phyloP scores from a whole-genome alignment of 257 asterid genomes.

The Vinca minor region DNA sequence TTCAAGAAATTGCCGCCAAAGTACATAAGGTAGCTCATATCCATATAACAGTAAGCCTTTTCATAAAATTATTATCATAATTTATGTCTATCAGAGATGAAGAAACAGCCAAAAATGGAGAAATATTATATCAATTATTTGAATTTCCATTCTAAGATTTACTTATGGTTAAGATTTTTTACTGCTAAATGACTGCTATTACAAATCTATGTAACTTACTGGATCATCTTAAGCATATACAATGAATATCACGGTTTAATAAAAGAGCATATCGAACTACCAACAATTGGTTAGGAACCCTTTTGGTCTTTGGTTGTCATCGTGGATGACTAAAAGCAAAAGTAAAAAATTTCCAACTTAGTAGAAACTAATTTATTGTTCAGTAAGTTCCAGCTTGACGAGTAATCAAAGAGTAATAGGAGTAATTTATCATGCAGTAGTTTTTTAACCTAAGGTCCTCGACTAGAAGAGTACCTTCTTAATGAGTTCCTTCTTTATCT shows the following conservation, averaged over 20 bases:
- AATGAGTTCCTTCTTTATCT: conserved; percentile 54
- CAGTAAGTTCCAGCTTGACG: not conserved
- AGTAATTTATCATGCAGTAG: not conserved
- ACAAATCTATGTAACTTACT: not conserved
- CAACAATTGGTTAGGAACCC: not conserved
- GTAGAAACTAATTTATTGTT: not conserved
- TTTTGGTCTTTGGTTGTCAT: not conserved
- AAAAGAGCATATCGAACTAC: not conserved
- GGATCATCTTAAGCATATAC: not conserved
- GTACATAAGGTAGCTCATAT: not conserved
- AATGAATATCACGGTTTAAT: not conserved
- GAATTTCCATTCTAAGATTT: not conserved
- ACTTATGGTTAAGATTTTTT: not conserved
- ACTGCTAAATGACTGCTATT: not conserved
- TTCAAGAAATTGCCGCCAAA: not conserved
- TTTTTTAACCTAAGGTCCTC: not conserved
- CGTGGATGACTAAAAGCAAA: not conserved
- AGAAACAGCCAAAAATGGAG: not conserved
- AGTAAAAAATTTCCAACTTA: not conserved
- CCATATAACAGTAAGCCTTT: not conserved
- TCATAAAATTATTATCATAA: not conserved
- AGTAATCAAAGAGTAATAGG: not conserved
- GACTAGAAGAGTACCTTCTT: conserved; percentile 45
- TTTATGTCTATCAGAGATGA: not conserved
- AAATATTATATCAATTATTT: not conserved